Evolutionary conservation across 225 moss, liverwort and hornwort genomes (phyloP), one percentile per base, ranked within the genome.

Genomic region (Rhytidiadelphus loreus): DNA sequence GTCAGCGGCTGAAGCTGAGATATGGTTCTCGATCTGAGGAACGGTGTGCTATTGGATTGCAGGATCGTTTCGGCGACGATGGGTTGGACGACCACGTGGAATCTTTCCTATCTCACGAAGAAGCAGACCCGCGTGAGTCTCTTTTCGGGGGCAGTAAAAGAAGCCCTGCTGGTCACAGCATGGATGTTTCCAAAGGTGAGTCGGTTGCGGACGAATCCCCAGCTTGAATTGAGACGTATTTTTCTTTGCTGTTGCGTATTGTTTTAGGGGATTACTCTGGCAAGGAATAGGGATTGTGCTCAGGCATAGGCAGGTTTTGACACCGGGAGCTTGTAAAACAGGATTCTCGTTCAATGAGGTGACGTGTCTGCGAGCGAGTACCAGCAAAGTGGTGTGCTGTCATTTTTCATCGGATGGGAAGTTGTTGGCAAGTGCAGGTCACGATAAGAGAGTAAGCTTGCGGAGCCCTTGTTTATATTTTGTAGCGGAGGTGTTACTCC

Each of bases 321-420:
- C 88, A 68, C 60, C 15, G 37, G 85, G 89, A 74, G 84, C 30
- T 90, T 87, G 63, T 88, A 73, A 74, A 55, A 80, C 95, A 99
- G 99, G 99, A 72, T 99, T 99, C 90, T 97, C 99, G 50, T 99
- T 99, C 87, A 96, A 94, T 71, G 99, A 99, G 90, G 95, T 99
- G 83, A 96, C 96, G 75, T 99, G 99, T 89, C 95, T 99, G 80
- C 99, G 97, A 76, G 99, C 96, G 81, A 99, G 99, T 90, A 95
- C 94, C 83, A 96, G 95, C 91, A 99, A 99, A 93, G 99, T 99
- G 91, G 99, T 97, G 72, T 97, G 99, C 90, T 97, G 97, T 69
- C 99, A 99, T 87, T 99, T 99, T 83, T 99, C 99, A 64, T 97
- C 99, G 33, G 97, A 99, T 66, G 99, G 99, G 89, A 99, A 97